A percentile compares a stretch with the other conserved stretches of the same genome.
These are phyloP conservation scores for Candida qinlingensis DNA, from an alignment of 805 yeast species.

Conservation along the genomic window DNA sequence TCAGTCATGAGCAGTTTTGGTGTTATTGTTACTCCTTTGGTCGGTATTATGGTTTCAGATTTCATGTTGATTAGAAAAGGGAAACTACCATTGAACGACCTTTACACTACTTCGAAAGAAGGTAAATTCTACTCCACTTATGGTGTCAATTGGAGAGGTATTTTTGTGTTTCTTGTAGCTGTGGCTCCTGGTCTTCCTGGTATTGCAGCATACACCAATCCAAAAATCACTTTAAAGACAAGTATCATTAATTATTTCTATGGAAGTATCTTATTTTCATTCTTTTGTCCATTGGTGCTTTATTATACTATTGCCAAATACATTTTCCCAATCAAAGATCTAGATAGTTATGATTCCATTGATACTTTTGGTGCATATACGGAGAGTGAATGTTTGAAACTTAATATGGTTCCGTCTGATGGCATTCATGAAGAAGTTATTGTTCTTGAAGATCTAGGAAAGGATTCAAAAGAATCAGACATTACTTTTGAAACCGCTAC, in stretches of 20 bases:
- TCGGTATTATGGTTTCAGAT: constrained; percentile 32
- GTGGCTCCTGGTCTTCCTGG: constrained; percentile 37
- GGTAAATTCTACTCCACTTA: constrained; percentile 27
- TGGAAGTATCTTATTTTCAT: constrained; percentile 28
- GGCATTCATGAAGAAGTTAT: constrained; percentile 9
- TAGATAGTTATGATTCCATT: constrained; percentile 15
- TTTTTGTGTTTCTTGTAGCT: constrained; percentile 25
- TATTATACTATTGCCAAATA: constrained; percentile 21
- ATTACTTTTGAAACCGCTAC: neutral
- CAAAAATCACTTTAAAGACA: constrained; percentile 18
- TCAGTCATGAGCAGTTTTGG: constrained; percentile 36
- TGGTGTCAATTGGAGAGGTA: constrained; percentile 30
- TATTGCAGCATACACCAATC: constrained; percentile 27
- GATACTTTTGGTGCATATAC: constrained; percentile 28
- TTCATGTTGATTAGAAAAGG: constrained; percentile 29
- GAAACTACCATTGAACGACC: constrained; percentile 29
- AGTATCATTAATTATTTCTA: constrained; percentile 26
- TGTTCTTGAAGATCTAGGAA: constrained; percentile 4
- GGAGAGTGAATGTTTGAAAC: constrained; percentile 22
- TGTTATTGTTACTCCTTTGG: constrained; percentile 32
- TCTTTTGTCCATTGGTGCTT: constrained; percentile 24
- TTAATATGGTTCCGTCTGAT: constrained; percentile 20
- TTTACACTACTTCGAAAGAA: constrained; percentile 26
- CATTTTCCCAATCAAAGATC: constrained; percentile 23
- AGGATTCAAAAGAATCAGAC: neutral